Percentiles rank a stretch among this genome's conserved stretches.
Conservation (phyloP, 176 grass and related monocot genomes). For the Carex littledalei region DNA sequence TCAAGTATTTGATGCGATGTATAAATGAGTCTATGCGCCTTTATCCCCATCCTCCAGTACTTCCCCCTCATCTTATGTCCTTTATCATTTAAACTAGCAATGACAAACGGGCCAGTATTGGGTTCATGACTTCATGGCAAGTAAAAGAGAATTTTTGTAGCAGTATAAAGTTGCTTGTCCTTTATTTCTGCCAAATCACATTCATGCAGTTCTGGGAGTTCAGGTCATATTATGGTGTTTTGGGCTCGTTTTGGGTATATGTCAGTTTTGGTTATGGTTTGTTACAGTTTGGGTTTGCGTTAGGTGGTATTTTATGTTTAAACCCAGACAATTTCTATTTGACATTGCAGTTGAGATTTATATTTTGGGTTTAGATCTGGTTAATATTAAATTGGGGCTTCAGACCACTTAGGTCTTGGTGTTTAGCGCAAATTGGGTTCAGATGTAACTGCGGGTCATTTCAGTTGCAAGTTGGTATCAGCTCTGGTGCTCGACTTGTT, state of each 20-base stretch:
- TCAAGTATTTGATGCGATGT: conserved; percentile 98
- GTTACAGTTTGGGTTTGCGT: not conserved
- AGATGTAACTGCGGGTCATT: not conserved
- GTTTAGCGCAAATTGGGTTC: not conserved
- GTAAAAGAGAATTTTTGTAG: not conserved
- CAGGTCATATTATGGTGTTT: not conserved
- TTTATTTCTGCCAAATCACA: not conserved
- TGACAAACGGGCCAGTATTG: conserved; percentile 15
- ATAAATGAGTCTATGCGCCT: conserved; percentile 99
- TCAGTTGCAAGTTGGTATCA: not conserved
- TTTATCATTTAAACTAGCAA: conserved; percentile 26
- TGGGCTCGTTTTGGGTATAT: not conserved
- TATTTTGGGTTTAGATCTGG: no score
- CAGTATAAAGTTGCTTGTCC: not conserved
- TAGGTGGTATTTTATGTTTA: not conserved
- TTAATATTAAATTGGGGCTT: not conserved
- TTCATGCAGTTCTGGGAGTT: not conserved
- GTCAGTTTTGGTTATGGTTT: not conserved
- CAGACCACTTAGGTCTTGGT: not conserved
- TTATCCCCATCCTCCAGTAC: conserved; percentile 95
- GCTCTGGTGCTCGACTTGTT: not conserved
- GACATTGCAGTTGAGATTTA: not conserved
- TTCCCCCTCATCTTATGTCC: conserved; percentile 10
- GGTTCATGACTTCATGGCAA: conserved; percentile 23
- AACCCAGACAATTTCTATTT: not conserved